Base-by-base conservation (phyloP, 805 yeast genomes). In the Ogataea pilisensis region DNA sequence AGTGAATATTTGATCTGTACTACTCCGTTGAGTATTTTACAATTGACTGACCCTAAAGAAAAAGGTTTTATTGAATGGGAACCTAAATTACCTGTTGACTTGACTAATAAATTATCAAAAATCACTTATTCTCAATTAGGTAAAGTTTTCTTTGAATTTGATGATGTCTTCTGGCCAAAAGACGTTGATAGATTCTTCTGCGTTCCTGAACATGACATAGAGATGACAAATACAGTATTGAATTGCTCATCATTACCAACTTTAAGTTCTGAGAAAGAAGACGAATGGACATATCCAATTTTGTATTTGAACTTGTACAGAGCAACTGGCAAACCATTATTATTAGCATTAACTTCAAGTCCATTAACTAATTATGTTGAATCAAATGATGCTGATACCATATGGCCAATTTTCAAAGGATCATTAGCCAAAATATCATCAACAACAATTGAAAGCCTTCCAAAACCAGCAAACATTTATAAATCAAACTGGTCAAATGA, bases 331-430 rank as follows among this genome's bases (percentile, higher is more conserved):
- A 61, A 63, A 34, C 72, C 75, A 21, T 55, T 68, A 30, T 56
- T 76, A 40, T 59, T 69, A n/a, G 63, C 73, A 8, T 60, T 76
- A 18, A 68, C 70, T 8, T 77, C 76, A 35, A 58, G 72, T 2
- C 81, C 81, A 2, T 57, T 73, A 26, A 74, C 82, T 0, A 62
- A 71, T 7, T 74, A 61, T 46, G 42, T 76, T 21, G 82, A 76
- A 50, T 47, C 62, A 0, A 54, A 65, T 33, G 64, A 72, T 4
- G 39, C 34, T 3, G 54, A 61, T 6, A 45, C 50, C 9, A 72
- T 76, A 0, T 76, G 81, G 79, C 50, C 55, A 2, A 63, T 70
- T 39, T 67, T 70, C 55, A 61, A 61, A 44, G 75, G 77, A 2
- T 60, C 71, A 53, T 47, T 76, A 13, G 49, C 61, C 0, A 51